A percentile compares a stretch with the other conserved stretches of the same genome.
These are phyloP conservation scores for Hortaea werneckii DNA, from an alignment of 2,329 filamentous ascomycete species.

Conservation along the genomic window DNA sequence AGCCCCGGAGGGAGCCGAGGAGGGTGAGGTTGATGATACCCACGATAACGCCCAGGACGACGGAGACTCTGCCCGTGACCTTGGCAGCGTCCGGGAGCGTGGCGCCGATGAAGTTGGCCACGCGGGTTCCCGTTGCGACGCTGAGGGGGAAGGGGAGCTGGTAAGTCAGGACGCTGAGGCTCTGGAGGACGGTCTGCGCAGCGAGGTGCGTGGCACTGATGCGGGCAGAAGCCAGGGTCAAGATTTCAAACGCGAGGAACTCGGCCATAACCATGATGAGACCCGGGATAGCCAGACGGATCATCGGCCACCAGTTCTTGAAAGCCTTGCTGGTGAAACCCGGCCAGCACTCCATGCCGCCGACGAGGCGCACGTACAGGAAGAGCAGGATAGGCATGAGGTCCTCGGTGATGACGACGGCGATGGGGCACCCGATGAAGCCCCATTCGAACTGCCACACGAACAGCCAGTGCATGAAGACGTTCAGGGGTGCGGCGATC, in stretches of 20 bases:
- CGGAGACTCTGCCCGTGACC: slow-evolving; percentile 66
- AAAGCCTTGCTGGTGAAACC: slow-evolving; percentile 63
- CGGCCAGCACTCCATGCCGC: slow-evolving; percentile 69
- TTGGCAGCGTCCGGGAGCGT: slow-evolving; percentile 71
- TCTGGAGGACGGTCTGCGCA: slow-evolving; percentile 76
- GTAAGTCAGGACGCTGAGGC: slow-evolving; percentile 69
- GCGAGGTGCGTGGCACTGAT: slow-evolving; percentile 72
- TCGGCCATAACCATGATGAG: slow-evolving; percentile 92
- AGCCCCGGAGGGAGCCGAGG: slow-evolving; percentile 56
- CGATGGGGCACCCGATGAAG: slow-evolving; percentile 71
- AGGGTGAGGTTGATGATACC: slow-evolving; percentile 69
- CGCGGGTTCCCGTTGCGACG: slow-evolving; percentile 76
- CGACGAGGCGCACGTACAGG: slow-evolving; percentile 61
- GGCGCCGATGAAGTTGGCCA: slow-evolving; percentile 87
- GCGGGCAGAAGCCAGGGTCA: slow-evolving; percentile 72
- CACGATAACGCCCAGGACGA: slow-evolving; percentile 57
- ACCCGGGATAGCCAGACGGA: slow-evolving; percentile 76
- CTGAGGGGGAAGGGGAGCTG: slow-evolving; percentile 87
- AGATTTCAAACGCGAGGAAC: slow-evolving; percentile 74
- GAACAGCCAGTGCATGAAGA: slow-evolving; percentile 68
- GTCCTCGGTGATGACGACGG: slow-evolving; percentile 65
- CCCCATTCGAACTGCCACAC: slow-evolving; percentile 59
- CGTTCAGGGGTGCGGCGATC: slow-evolving; percentile 73
- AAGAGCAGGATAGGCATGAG: slow-evolving; percentile 64
- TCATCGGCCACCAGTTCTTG: slow-evolving; percentile 72